Conservation (phyloP, 2,329 filamentous ascomycete genomes). For the Sporothrix globosa region DNA sequence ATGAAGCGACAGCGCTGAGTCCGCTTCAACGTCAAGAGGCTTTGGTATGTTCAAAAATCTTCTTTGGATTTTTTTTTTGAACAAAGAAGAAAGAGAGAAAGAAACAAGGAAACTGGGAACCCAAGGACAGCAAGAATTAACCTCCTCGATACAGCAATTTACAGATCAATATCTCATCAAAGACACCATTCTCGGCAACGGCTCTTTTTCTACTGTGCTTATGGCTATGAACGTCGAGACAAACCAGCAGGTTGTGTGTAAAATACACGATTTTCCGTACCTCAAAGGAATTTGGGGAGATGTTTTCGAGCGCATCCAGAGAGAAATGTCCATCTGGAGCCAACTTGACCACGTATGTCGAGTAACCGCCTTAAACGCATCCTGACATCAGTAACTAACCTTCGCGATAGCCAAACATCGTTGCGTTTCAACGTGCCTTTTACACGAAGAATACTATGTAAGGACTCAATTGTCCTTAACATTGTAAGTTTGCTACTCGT, state of each 20-base stretch:
- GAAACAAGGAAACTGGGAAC: no score
- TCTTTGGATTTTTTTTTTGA: neutral
- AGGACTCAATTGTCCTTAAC: neutral
- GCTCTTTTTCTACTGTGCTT: slow-evolving; percentile 58
- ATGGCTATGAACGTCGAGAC: slow-evolving; percentile 57
- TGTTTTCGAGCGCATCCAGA: slow-evolving; percentile 47
- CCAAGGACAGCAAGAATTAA: neutral
- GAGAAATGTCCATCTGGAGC: slow-evolving; percentile 58
- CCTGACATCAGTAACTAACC: slow-evolving; percentile 16
- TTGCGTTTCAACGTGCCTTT: slow-evolving; percentile 57
- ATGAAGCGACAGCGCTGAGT: slow-evolving; percentile 36
- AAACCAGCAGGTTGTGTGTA: slow-evolving; percentile 68
- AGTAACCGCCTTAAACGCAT: neutral
- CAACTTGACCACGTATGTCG: slow-evolving; percentile 57
- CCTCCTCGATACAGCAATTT: slow-evolving; percentile 47
- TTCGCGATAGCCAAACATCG: slow-evolving; percentile 55
- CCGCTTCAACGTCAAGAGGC: slow-evolving; percentile 44
- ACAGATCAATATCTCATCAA: slow-evolving; percentile 53
- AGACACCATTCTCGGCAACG: slow-evolving; percentile 56
- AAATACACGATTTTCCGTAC: slow-evolving; percentile 59
- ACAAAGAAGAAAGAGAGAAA: no score
- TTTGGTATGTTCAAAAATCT: slow-evolving; percentile 38
- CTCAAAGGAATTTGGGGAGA: slow-evolving; percentile 37
- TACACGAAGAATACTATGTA: slow-evolving; percentile 54
- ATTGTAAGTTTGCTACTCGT: slow-evolving; percentile 28